Evolutionary conservation across 1,284 basidiomycete species (phyloP), one percentile per base, ranked within the genome.

Genomic region (Kwoniella shivajii): DNA sequence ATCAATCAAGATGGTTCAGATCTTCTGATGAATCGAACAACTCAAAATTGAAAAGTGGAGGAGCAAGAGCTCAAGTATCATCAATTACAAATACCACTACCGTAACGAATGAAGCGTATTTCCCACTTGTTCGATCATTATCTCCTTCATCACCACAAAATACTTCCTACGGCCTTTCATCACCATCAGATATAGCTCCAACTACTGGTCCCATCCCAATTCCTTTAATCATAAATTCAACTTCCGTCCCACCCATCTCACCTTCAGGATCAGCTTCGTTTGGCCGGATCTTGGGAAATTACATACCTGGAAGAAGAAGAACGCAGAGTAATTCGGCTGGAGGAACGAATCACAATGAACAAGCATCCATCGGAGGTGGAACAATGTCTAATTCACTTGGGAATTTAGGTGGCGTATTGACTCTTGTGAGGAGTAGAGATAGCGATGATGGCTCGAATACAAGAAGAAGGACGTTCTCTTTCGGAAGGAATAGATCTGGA

Each of bases 51-150:
- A n/a, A n/a, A n/a, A n/a, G n/a, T n/a, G n/a, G n/a, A n/a, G n/a
- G n/a, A n/a, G n/a, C n/a, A n/a, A n/a, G n/a, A n/a, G n/a, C n/a
- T n/a, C n/a, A n/a, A n/a, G n/a, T n/a, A n/a, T n/a, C n/a, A n/a
- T n/a, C n/a, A n/a, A n/a, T n/a, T n/a, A n/a, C n/a, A n/a, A n/a
- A n/a, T n/a, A n/a, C 59, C 14, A 54, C 54, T 10, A 29, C 37
- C 0, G 48, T 44, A 30, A 22, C 24, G 3, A 69, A 65, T 50
- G 67, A 69, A 42, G 61, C 59, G 4, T 68, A 67, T 50, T 67
- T 66, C 34, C 66, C 69, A 6, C 54, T 69, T 4, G 63, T 67
- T 6, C 54, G 66, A 30, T 56, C 61, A 2, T 26, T 66, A 1
- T 66, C 67, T 0, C 58, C 62, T 33, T 57, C 63, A 6, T 49